Percentiles rank a stretch among this genome's conserved stretches.
Conservation (phyloP, 1,139 yeast species). For the Candida pseudoviswanathii region DNA sequence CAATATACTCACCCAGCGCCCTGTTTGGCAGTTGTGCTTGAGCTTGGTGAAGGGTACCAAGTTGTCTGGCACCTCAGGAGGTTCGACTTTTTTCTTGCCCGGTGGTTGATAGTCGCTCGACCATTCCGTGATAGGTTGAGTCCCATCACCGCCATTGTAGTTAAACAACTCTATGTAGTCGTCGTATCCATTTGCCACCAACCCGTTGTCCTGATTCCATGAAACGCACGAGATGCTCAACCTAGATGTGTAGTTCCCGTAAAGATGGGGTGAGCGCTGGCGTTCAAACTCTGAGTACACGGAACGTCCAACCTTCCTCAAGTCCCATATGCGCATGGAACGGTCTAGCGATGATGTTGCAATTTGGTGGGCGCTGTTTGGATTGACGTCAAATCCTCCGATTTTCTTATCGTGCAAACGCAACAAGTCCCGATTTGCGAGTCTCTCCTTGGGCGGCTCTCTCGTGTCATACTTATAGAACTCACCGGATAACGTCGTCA, state of each 20-base stretch:
- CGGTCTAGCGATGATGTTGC: slow-evolving; percentile 91
- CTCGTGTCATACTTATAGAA: slow-evolving; percentile 73
- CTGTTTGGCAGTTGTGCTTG: slow-evolving; percentile 91
- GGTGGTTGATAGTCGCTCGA: slow-evolving; percentile 20
- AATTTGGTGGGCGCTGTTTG: slow-evolving; percentile 56
- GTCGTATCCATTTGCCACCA: slow-evolving; percentile 93
- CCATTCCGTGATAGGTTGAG: slow-evolving; percentile 32
- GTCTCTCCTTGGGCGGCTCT: slow-evolving; percentile 32
- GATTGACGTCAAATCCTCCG: slow-evolving; percentile 84
- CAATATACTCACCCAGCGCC: slow-evolving; percentile 92
- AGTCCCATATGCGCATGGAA: slow-evolving; percentile 82
- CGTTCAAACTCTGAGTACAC: slow-evolving; percentile 40
- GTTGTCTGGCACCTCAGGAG: slow-evolving; percentile 27
- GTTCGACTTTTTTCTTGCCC: slow-evolving; percentile 22
- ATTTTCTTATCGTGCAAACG: slow-evolving; percentile 86
- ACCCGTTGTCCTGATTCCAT: slow-evolving; percentile 74
- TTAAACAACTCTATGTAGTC: slow-evolving; percentile 68
- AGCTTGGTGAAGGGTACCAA: slow-evolving; percentile 62
- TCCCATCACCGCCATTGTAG: slow-evolving; percentile 20
- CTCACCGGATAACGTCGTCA: slow-evolving; percentile 79
- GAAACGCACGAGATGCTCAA: slow-evolving; percentile 84
- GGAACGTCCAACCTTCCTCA: slow-evolving; percentile 53
- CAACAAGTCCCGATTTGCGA: slow-evolving; percentile 36
- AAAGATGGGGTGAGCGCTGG: slow-evolving; percentile 50
- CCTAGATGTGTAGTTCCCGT: slow-evolving; percentile 70